Evolutionary conservation across 169 alveolate genomes (phyloP), one percentile per base, ranked within the genome.

Genomic region (Plasmodium blacklocki): DNA sequence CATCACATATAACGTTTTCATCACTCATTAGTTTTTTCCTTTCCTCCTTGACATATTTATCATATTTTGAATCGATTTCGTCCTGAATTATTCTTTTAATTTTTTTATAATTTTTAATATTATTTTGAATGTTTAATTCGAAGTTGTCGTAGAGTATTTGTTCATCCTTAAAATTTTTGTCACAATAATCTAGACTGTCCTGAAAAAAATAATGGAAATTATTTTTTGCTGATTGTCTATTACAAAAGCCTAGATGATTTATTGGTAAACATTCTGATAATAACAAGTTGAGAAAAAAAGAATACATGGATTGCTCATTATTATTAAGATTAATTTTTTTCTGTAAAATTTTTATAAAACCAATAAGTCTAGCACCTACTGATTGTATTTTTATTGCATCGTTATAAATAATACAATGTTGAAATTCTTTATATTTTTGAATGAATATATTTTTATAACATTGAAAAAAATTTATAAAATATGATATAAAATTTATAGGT

Each of bases 211-310:
- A 58, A 58, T 78, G 56, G 11, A 63, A 6, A 52, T 78, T 78
- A 64, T 78, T 78, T 78, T 78, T 78, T 66, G 47, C 50, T 6
- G 89, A 78, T 29, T 78, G 89, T n/a, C 80, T 45, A 59, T 78
- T 78, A 21, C 89, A 78, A n/a, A 78, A 78, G 1, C 89, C 89
- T 50, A 78, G 19, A 21, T 78, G 89, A 58, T 78, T 66, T 5
- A 63, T 78, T 2, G 89, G 89, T 15, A 78, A 1, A 12, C 89
- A 78, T 29, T 78, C 89, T 2, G 89, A 63, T 8, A 78, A 60
- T 66, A 78, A 29, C 6, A 78, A n/a, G 1, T 78, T 68, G 0
- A 78, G 78, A 52, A 78, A 78, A 23, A 58, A 78, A 2, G 67
- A 14, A 66, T 66, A 47, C 11, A 5, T 15, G 0, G 89, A 78